Evolutionary conservation across 371 early-diverging fungal genomes (phyloP).

Genomic region (Lichtheimia ornata): DNA sequence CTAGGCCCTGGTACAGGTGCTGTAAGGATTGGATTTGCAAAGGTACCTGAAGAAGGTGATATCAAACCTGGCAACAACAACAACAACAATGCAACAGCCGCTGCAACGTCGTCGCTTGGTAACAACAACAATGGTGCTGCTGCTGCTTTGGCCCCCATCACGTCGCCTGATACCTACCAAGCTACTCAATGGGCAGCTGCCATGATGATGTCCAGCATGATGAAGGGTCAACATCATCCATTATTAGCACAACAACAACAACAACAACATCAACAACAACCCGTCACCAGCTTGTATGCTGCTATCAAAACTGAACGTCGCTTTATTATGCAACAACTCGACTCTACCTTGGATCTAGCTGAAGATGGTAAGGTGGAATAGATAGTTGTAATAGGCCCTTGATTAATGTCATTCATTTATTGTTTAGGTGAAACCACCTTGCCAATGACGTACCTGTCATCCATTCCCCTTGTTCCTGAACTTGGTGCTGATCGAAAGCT

Average conservation of each 20-base stretch:
- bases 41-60: slow-evolving; percentile 51
- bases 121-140: neutral
- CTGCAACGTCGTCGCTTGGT: neutral
- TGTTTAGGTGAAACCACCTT: slow-evolving; percentile 8
- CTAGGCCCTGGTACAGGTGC: slow-evolving; percentile 80
- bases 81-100: slow-evolving; percentile 2
- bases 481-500: slow-evolving; percentile 64
- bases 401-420: neutral
- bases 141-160: neutral
- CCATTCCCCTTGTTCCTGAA: slow-evolving; percentile 75
- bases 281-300: slow-evolving; percentile 25
- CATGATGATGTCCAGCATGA: slow-evolving; percentile 42
- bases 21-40: slow-evolving; percentile 91
- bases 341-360: slow-evolving; percentile 13
- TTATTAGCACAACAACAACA: slow-evolving; percentile 13
- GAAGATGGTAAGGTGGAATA: slow-evolving; percentile 7
- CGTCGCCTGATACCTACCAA: slow-evolving; percentile 27
- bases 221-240: slow-evolving; percentile 22
- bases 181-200: slow-evolving; percentile 40
- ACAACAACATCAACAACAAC: slow-evolving; percentile 10
- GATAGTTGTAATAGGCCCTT: neutral
- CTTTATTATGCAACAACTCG: slow-evolving; percentile 41
- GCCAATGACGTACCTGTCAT: slow-evolving; percentile 55
- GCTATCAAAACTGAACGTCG: slow-evolving; percentile 35
- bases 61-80: neutral